phyloP scores from a whole-genome alignment of 345 rosid species.

The Acer negundo region DNA sequence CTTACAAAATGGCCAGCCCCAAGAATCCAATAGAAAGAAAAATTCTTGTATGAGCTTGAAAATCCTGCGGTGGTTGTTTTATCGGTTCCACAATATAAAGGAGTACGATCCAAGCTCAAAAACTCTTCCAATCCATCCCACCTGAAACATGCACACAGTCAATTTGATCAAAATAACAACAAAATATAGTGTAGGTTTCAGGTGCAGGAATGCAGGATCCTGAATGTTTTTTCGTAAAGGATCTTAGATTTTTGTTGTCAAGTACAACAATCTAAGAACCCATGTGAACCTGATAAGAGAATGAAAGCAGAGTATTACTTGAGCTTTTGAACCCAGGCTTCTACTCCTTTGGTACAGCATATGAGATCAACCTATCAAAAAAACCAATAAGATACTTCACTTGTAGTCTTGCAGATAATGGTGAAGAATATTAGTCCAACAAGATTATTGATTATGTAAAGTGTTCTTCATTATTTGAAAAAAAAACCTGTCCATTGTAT shows the following conservation, averaged over 20 bases:
- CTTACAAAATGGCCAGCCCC: constrained; percentile 49
- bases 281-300: too few relatives aligned
- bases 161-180: neutral
- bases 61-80: constrained; percentile 32
- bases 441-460: neutral
- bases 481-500: constrained; percentile 44
- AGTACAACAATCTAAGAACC: too few relatives aligned
- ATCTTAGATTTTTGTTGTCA: too few relatives aligned
- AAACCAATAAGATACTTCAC: neutral
- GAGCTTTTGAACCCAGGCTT: constrained; percentile 47
- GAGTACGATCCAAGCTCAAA: constrained; percentile 19
- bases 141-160: constrained; percentile 19
- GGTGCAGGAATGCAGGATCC: too few relatives aligned
- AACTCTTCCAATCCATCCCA: constrained; percentile 38
- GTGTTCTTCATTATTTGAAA: neutral
- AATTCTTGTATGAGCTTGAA: constrained; percentile 31
- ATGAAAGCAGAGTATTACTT: constrained; percentile 18
- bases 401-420: too few relatives aligned
- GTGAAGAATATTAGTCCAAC: neutral
- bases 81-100: constrained; percentile 36
- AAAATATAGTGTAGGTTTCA: neutral
- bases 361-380: constrained; percentile 41
- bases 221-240: too few relatives aligned
- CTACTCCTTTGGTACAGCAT: constrained; percentile 48
- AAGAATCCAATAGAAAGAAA: constrained; percentile 42